Percentiles rank a stretch among this genome's conserved stretches.
phyloP scores from a whole-genome alignment of 768 basidiomycete genomes.

The Termitomyces sp. region DNA sequence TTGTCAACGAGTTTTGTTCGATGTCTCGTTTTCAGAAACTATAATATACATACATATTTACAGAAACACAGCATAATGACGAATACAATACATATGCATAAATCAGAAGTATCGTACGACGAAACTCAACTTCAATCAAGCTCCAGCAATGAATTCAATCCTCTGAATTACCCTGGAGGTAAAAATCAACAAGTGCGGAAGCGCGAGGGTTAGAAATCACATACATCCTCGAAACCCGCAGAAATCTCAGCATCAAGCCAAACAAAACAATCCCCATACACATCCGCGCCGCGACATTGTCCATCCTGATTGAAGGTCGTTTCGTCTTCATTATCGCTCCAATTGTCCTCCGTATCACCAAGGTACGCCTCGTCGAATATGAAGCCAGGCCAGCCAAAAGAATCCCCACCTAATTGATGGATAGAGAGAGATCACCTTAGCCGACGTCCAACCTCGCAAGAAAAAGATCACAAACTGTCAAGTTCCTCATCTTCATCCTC shows the following conservation, averaged over 20 bases:
- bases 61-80: no score
- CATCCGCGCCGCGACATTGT: not conserved
- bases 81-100: no score
- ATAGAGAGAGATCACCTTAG: not conserved
- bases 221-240: not conserved
- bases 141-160: no score
- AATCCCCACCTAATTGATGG: not conserved
- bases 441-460: not conserved
- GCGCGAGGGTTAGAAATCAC: not conserved
- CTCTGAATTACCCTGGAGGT: not conserved
- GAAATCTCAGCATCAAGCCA: not conserved
- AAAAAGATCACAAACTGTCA: not conserved
- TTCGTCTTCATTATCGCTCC: not conserved
- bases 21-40: no score
- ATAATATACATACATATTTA: no score
- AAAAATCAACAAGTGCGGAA: not conserved
- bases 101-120: no score
- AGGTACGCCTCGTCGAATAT: not conserved
- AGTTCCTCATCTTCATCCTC: not conserved
- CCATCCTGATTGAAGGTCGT: not conserved
- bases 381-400: not conserved
- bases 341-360: not conserved
- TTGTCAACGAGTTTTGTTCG: no score
- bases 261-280: not conserved
- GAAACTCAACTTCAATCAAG: no score